These are phyloP conservation scores for Cercospora sojina DNA, from an alignment of 2,329 filamentous ascomycete genomes.

Conservation along the genomic window DNA sequence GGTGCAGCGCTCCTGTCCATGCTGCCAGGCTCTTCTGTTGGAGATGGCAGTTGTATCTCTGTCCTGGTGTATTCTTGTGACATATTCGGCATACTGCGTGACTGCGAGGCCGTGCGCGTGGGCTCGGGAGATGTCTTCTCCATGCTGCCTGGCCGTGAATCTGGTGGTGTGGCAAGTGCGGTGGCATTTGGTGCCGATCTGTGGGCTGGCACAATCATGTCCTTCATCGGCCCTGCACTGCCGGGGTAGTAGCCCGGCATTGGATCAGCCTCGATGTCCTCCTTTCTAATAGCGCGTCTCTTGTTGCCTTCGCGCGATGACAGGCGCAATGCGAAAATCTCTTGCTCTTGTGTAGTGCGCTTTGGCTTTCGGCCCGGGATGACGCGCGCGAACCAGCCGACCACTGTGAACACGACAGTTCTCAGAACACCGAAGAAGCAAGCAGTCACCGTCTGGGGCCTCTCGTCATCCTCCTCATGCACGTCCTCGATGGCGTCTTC, in stretches of 20 bases:
- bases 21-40: background rate
- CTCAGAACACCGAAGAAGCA: slow-evolving; percentile 7
- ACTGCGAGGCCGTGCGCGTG: background rate
- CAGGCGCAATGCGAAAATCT: slow-evolving; percentile 23
- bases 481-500: background rate
- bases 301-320: slow-evolving; percentile 15
- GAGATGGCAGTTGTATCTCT: background rate
- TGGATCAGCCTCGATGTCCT: slow-evolving; percentile 12
- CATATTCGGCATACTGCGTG: background rate
- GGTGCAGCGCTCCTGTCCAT: background rate
- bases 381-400: background rate
- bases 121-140: background rate
- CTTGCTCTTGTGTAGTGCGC: slow-evolving; percentile 10
- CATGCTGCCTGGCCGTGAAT: slow-evolving; percentile 19
- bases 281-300: slow-evolving; percentile 22
- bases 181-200: background rate
- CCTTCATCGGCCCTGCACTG: background rate
- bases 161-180: slow-evolving; percentile 19
- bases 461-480: background rate
- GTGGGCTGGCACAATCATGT: background rate
- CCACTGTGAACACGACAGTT: background rate
- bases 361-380: background rate
- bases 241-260: slow-evolving; percentile 17
- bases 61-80: background rate
- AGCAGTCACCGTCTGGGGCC: slow-evolving; percentile 7